A percentile compares a stretch with the other conserved stretches of the same genome.
phyloP scores from a whole-genome alignment of 1,284 basidiomycete species.

The Athelia psychrophila region DNA sequence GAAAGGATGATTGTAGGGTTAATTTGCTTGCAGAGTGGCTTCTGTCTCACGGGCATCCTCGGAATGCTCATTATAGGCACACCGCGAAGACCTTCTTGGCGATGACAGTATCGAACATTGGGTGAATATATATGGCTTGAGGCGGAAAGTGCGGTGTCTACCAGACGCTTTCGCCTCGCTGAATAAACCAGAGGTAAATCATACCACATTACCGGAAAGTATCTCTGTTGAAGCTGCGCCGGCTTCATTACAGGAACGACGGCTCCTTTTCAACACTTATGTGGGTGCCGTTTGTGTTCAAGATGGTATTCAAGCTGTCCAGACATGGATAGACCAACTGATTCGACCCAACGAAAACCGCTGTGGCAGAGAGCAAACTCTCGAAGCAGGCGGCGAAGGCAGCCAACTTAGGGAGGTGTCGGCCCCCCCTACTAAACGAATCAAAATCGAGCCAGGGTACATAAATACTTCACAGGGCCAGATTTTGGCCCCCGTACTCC shows the following conservation, averaged over 20 bases:
- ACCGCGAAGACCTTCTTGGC: slow-evolving; percentile 34
- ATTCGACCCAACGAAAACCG: slow-evolving; percentile 34
- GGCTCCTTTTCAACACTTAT: slow-evolving; percentile 60
- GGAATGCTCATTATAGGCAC: slow-evolving; percentile 35
- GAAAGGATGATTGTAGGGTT: slow-evolving; percentile 43
- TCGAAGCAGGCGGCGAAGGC: slow-evolving; percentile 20
- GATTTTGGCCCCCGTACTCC: not conserved
- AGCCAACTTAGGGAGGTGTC: slow-evolving; percentile 21
- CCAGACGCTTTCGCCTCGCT: slow-evolving; percentile 39
- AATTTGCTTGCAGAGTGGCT: slow-evolving; percentile 16
- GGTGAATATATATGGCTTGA: slow-evolving; percentile 54
- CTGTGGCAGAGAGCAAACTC: not conserved
- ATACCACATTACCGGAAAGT: slow-evolving; percentile 8
- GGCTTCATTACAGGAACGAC: slow-evolving; percentile 48
- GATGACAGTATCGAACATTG: slow-evolving; percentile 51
- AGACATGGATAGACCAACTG: slow-evolving; percentile 57
- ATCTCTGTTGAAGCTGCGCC: slow-evolving; percentile 10
- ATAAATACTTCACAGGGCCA: not conserved
- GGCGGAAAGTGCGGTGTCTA: slow-evolving; percentile 55
- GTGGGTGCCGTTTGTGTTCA: slow-evolving; percentile 62
- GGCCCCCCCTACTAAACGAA: slow-evolving; percentile 21
- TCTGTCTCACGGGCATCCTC: slow-evolving; percentile 5
- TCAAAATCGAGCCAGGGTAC: slow-evolving; percentile 22
- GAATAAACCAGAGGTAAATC: slow-evolving; percentile 45
- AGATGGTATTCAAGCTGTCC: slow-evolving; percentile 47